phyloP scores from a whole-genome alignment of 1,284 basidiomycete genomes.

The Apiotrichum siamense region DNA sequence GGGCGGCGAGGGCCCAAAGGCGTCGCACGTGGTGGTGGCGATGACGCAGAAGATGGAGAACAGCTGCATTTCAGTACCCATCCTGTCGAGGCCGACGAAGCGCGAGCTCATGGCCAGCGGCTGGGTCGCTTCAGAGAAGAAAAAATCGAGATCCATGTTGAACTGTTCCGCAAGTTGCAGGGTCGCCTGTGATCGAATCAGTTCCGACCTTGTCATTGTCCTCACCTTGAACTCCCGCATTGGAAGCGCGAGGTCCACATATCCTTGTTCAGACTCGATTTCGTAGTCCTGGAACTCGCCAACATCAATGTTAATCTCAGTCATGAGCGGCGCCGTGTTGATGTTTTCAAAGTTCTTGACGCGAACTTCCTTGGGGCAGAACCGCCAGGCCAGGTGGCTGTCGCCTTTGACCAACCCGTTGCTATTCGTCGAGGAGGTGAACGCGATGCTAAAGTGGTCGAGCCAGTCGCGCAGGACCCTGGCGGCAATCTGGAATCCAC shows the following conservation, averaged over 20 bases:
- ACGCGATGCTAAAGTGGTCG: slow-evolving; percentile 41
- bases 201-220: not conserved
- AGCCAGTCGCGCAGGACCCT: slow-evolving; percentile 42
- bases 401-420: slow-evolving; percentile 17
- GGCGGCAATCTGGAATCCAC: slow-evolving; percentile 36
- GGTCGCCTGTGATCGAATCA: slow-evolving; percentile 28
- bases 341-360: slow-evolving; percentile 39
- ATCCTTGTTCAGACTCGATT: slow-evolving; percentile 17
- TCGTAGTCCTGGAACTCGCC: slow-evolving; percentile 43
- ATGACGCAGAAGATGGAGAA: slow-evolving; percentile 42
- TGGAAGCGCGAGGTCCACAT: slow-evolving; percentile 40
- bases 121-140: slow-evolving; percentile 41
- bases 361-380: slow-evolving; percentile 31
- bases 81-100: slow-evolving; percentile 11
- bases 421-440: slow-evolving; percentile 7
- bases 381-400: slow-evolving; percentile 45
- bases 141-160: slow-evolving; percentile 35
- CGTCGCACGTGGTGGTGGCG: slow-evolving; percentile 41
- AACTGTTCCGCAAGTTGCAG: slow-evolving; percentile 42
- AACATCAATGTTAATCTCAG: slow-evolving; percentile 40
- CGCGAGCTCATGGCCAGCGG: slow-evolving; percentile 38
- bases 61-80: slow-evolving; percentile 25
- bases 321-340: slow-evolving; percentile 21
- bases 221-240: slow-evolving; percentile 48
- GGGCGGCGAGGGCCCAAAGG: no score